A percentile compares a stretch with the other conserved stretches of the same genome.
These are phyloP conservation scores for Ammopiptanthus mongolicus DNA, from an alignment of 306 rosid species.

Conservation along the genomic window DNA sequence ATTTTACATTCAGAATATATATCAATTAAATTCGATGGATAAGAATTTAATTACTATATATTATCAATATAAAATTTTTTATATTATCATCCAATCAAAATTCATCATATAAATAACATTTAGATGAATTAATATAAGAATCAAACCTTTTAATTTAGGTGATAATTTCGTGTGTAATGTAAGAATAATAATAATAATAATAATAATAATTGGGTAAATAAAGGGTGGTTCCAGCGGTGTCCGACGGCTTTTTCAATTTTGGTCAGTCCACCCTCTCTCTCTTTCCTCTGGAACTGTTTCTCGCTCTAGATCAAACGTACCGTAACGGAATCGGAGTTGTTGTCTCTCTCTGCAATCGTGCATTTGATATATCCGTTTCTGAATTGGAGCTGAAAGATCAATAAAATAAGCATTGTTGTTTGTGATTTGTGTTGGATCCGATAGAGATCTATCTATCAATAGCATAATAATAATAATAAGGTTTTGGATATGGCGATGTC, in stretches of 20 bases:
- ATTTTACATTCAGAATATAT: no score
- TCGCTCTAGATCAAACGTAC: slow-evolving; percentile 45
- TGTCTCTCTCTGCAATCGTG: neutral
- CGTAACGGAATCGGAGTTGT: neutral
- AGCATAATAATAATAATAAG: no score
- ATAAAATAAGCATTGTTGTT: neutral
- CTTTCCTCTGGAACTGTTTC: slow-evolving; percentile 10
- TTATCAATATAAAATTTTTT: no score
- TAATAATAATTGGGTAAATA: slow-evolving; percentile 29
- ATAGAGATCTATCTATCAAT: neutral
- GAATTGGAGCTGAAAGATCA: slow-evolving; percentile 36
- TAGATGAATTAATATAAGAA: no score
- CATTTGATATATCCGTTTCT: neutral
- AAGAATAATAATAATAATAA: no score
- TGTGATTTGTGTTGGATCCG: slow-evolving; percentile 39
- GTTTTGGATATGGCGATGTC: slow-evolving; percentile 67
- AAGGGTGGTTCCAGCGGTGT: slow-evolving; percentile 51
- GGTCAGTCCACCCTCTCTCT: slow-evolving; percentile 54
- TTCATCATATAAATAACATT: no score
- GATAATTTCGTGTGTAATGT: no score
- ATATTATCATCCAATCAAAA: no score
- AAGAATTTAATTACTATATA: no score
- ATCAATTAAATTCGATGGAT: no score
- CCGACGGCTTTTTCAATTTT: slow-evolving; percentile 53
- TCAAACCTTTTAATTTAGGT: no score